These are phyloP conservation scores for Cryphonectria parasitica DNA, from an alignment of 2,329 filamentous ascomycete genomes.

Conservation along the genomic window DNA sequence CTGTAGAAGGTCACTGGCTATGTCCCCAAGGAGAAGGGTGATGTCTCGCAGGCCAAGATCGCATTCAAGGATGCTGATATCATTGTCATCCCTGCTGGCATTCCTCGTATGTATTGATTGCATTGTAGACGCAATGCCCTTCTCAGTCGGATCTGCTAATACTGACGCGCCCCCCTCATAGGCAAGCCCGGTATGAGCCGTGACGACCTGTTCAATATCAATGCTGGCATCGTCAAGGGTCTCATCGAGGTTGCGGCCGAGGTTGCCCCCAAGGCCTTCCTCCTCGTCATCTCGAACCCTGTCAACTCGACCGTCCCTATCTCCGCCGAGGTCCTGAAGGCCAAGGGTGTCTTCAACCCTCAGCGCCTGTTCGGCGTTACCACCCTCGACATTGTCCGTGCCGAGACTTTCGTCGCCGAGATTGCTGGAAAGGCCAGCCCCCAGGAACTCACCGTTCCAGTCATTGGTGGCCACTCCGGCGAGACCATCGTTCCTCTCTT, in stretches of 20 bases:
- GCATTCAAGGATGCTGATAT: slow-evolving; percentile 94
- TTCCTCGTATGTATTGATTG: slow-evolving; percentile 76
- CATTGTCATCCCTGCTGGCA: slow-evolving; percentile 95
- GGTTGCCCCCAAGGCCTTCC: slow-evolving; percentile 87
- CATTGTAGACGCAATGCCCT: not conserved
- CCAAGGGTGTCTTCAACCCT: slow-evolving; percentile 88
- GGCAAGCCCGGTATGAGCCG: slow-evolving; percentile 99
- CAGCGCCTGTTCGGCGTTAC: slow-evolving; percentile 98
- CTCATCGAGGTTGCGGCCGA: slow-evolving; percentile 88
- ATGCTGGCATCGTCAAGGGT: slow-evolving; percentile 95
- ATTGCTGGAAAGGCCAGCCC: slow-evolving; percentile 83
- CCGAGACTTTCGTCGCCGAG: slow-evolving; percentile 92
- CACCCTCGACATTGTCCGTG: slow-evolving; percentile 96
- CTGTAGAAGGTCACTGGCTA: slow-evolving; percentile 81
- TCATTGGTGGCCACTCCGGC: slow-evolving; percentile 96
- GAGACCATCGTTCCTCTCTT: slow-evolving; percentile 98
- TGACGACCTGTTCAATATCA: slow-evolving; percentile 99
- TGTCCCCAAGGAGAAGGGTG: slow-evolving; percentile 82
- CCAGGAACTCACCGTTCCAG: slow-evolving; percentile 81
- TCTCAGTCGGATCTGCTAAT: not conserved
- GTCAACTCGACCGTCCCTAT: slow-evolving; percentile 99
- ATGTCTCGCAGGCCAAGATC: slow-evolving; percentile 59
- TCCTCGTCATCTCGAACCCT: slow-evolving; percentile 98
- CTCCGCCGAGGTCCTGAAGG: slow-evolving; percentile 94
- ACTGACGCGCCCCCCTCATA: slow-evolving; percentile 42